Conservation (phyloP, 768 basidiomycete genomes). For the Pleurotus tuoliensis region DNA sequence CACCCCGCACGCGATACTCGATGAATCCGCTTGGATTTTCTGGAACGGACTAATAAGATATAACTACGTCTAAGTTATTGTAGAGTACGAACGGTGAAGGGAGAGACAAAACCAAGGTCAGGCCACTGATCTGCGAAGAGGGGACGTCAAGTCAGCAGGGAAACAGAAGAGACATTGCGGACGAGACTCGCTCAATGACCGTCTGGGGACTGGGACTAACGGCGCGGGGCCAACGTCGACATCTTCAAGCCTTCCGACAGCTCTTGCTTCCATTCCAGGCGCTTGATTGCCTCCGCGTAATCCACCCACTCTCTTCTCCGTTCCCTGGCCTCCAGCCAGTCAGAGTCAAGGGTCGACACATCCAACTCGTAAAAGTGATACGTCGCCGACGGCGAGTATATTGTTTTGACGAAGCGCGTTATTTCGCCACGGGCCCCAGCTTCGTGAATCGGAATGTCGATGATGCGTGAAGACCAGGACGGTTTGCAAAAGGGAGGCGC, state of each 20-base stretch:
- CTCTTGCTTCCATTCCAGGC: conserved; percentile 84
- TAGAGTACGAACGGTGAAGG: no score
- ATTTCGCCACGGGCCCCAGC: conserved; percentile 87
- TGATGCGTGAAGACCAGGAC: conserved; percentile 12
- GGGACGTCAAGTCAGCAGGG: no score
- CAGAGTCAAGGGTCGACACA: conserved; percentile 67
- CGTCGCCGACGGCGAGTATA: conserved; percentile 71
- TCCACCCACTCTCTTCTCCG: conserved; percentile 86
- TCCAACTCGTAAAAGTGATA: conserved; percentile 93
- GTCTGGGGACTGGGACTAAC: conserved; percentile 25
- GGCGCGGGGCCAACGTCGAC: conserved; percentile 62
- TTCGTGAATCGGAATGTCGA: conserved; percentile 30
- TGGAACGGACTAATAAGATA: no score
- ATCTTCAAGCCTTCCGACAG: conserved; percentile 71
- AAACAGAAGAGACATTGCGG: no score
- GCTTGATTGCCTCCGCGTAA: conserved; percentile 70
- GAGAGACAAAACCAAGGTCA: no score
- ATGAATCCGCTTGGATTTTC: no score
- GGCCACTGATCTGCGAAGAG: no score
- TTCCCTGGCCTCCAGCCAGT: conserved; percentile 81
- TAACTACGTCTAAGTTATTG: no score
- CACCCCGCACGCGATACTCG: no score
- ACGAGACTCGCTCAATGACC: neutral
- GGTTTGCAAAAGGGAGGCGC: conserved; percentile 24
- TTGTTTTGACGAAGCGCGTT: conserved; percentile 81